Evolutionary conservation across 2,329 filamentous ascomycete genomes (phyloP).

Genomic region (Nigrospora osmanthi): DNA sequence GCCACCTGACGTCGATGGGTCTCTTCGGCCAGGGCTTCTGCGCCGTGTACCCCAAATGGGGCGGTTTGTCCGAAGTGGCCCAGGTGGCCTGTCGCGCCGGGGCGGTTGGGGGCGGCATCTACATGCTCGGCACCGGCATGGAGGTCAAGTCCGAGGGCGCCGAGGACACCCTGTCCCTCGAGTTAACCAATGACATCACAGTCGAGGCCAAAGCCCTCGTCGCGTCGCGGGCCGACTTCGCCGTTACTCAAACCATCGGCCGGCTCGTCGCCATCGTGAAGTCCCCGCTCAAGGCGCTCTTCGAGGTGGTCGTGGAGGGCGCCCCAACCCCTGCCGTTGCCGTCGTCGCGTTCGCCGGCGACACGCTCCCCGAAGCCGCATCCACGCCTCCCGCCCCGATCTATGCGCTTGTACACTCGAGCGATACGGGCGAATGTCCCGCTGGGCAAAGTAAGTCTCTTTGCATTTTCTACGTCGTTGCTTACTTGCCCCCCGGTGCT

Average conservation of each 20-base stretch:
- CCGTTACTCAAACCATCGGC: slow-evolving; percentile 32
- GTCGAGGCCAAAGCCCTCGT: slow-evolving; percentile 50
- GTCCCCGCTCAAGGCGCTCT: slow-evolving; percentile 56
- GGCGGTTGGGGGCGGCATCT: slow-evolving; percentile 85
- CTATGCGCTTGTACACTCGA: slow-evolving; percentile 69
- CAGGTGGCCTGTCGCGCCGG: slow-evolving; percentile 87
- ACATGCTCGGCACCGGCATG: slow-evolving; percentile 72
- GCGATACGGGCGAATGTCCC: slow-evolving; percentile 89
- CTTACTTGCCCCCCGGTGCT: slow-evolving; percentile 31
- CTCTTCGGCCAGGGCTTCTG: slow-evolving; percentile 84
- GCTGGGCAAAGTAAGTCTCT: slow-evolving; percentile 76
- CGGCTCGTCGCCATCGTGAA: slow-evolving; percentile 63
- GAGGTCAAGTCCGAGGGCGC: slow-evolving; percentile 22
- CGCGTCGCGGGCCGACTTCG: slow-evolving; percentile 24
- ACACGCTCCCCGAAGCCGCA: slow-evolving; percentile 24
- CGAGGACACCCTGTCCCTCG: slow-evolving; percentile 28
- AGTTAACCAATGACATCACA: slow-evolving; percentile 48
- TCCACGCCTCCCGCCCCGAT: slow-evolving; percentile 34
- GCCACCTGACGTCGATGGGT: slow-evolving; percentile 80
- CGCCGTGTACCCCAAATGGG: slow-evolving; percentile 88
- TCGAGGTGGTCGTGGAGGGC: slow-evolving; percentile 65
- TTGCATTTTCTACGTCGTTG: slow-evolving; percentile 7
- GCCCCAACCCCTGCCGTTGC: slow-evolving; percentile 68
- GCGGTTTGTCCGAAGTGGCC: slow-evolving; percentile 77
- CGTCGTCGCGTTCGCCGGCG: slow-evolving; percentile 57